Evolutionary conservation across 352 stramenopile genomes (phyloP), one percentile per base, ranked within the genome.

Genomic region (Pythium plurisporium): DNA sequence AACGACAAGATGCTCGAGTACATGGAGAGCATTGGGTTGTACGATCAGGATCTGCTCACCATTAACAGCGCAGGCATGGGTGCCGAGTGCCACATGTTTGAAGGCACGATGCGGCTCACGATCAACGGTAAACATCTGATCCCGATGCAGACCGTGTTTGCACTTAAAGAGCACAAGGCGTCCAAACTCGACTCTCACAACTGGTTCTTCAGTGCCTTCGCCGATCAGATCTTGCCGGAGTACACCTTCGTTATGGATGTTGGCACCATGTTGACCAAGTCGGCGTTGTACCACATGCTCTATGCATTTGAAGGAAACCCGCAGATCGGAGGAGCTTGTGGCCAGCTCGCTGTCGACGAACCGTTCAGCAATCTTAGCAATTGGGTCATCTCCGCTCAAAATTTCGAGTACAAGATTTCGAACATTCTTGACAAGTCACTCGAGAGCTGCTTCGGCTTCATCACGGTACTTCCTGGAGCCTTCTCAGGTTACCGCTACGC

Each of bases 371-470:
- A 93, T 59, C 58, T 95, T 63, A 89, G 76, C 64, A 95, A 95
- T 45, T 95, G 82, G 82, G 82, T 95, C 61, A 68, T 95, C 15
- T 89, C 80, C 19, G 86, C 86, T 9, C 86, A 95, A 52, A 73
- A 94, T 49, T 95, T 95, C 43, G 86, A 95, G 74, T 95, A 95
- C 80, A 94, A 94, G 58, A 92, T 94, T 42, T 91, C 80, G 41
- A 93, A 94, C 65, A 84, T 94, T 40, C 67, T 95, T 2, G 86
- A 95, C 74, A 94, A 94, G 65, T 84, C 80, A 9, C 60, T 92
- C 41, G 86, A 95, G 55, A 87, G 73, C 49, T 94, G 82, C 63
- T 94, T 94, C 59, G 86, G 86, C 11, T 94, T 89, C 70, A 91
- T 96, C 58, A 92, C 78, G 38, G 86, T 96, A 23, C 44, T 96